Conservation (phyloP, 192 early-diverging fungal genomes). For the Geranomyces michiganensis region DNA sequence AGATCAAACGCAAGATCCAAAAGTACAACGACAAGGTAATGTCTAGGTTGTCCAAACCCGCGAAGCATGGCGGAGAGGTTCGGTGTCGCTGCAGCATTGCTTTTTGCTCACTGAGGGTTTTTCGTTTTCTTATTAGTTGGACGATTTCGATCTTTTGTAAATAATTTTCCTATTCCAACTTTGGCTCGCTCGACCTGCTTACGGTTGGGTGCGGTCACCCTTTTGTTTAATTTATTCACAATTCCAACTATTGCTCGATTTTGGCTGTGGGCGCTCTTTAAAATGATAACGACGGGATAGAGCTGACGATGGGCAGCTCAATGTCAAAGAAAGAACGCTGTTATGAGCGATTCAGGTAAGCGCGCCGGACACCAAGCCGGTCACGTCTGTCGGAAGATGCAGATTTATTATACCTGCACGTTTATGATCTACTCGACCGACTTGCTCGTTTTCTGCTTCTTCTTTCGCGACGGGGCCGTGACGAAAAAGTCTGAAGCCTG, state of each 20-base stretch:
- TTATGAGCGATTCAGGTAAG: too few relatives aligned
- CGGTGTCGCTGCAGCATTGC: not conserved
- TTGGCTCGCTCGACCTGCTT: too few relatives aligned
- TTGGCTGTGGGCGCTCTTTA: slow-evolving; percentile 90
- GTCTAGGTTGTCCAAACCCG: not conserved
- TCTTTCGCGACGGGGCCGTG: slow-evolving; percentile 39
- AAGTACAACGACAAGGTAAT: slow-evolving; percentile 64
- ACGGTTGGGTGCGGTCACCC: too few relatives aligned
- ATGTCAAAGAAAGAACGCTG: too few relatives aligned
- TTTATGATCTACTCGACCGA: not conserved
- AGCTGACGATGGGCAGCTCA: slow-evolving; percentile 41
- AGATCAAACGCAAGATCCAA: slow-evolving; percentile 95
- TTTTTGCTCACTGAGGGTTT: too few relatives aligned
- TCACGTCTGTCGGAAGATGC: too few relatives aligned
- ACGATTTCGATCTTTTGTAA: slow-evolving; percentile 87
- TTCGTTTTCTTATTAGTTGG: slow-evolving; percentile 56
- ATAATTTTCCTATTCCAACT: too few relatives aligned
- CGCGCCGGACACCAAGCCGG: too few relatives aligned
- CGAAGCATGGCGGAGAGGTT: too few relatives aligned
- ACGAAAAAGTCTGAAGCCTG: slow-evolving; percentile 25
- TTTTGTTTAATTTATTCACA: too few relatives aligned
- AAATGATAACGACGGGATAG: slow-evolving; percentile 45
- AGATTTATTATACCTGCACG: too few relatives aligned
- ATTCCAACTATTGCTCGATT: slow-evolving; percentile 50
- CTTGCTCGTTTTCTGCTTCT: slow-evolving; percentile 24